Conservation (phyloP, 1,284 basidiomycete genomes). For the Sanghuangporus baumii region DNA sequence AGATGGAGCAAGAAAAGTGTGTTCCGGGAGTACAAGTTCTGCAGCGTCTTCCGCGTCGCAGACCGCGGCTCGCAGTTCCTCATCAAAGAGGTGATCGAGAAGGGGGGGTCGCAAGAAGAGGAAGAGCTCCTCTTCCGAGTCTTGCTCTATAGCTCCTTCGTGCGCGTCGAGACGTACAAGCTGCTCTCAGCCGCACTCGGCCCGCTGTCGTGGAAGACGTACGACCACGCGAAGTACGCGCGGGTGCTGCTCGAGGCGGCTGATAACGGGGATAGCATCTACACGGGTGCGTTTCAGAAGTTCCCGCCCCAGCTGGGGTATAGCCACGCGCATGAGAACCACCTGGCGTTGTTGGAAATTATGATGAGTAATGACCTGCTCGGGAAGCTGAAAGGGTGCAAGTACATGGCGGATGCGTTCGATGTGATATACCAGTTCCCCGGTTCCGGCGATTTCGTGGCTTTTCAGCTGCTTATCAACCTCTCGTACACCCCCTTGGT, state of each 20-base stretch:
- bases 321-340: slow-evolving; percentile 42
- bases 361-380: slow-evolving; percentile 48
- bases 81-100: slow-evolving; percentile 53
- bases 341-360: slow-evolving; percentile 48
- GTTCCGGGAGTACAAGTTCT: slow-evolving; percentile 45
- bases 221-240: slow-evolving; percentile 41
- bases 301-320: slow-evolving; percentile 46
- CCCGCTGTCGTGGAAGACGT: slow-evolving; percentile 46
- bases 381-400: slow-evolving; percentile 33
- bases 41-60: slow-evolving; percentile 56
- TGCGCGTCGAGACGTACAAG: slow-evolving; percentile 55
- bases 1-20: slow-evolving; percentile 57
- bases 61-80: slow-evolving; percentile 58
- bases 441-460: slow-evolving; percentile 55
- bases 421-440: slow-evolving; percentile 49
- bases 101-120: slow-evolving; percentile 50
- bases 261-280: slow-evolving; percentile 36
- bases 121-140: slow-evolving; percentile 56
- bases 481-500: slow-evolving; percentile 50
- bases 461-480: slow-evolving; percentile 52
- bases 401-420: slow-evolving; percentile 49
- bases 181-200: slow-evolving; percentile 42
- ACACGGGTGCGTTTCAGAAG: slow-evolving; percentile 62
- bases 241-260: slow-evolving; percentile 39
- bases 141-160: slow-evolving; percentile 55